Evolutionary conservation across 495 filamentous ascomycete species (phyloP).

Genomic region (Parathielavia hyrcaniae): DNA sequence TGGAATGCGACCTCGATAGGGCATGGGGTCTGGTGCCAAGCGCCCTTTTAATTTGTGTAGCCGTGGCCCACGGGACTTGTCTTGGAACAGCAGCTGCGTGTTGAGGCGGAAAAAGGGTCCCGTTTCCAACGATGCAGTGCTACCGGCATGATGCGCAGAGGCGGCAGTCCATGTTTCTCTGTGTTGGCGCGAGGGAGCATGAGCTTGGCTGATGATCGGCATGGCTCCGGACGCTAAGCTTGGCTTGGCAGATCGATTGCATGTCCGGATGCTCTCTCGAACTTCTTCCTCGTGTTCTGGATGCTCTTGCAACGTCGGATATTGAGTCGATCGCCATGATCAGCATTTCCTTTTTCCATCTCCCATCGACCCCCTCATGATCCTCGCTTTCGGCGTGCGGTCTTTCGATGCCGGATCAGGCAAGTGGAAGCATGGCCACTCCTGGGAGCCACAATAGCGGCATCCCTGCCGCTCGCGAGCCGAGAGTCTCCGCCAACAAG

Average conservation of each 20-base stretch:
- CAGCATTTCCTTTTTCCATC: background rate
- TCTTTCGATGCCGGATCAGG: background rate
- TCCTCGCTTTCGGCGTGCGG: background rate
- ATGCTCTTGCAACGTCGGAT: no score
- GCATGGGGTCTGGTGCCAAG: constrained; percentile 21
- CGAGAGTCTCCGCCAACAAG: background rate
- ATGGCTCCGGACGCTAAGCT: constrained; percentile 6
- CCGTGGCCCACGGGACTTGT: constrained; percentile 17
- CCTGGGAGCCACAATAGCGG: background rate
- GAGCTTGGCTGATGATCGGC: constrained; percentile 4
- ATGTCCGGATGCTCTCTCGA: background rate
- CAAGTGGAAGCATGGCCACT: background rate
- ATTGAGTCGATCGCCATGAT: background rate
- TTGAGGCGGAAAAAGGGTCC: constrained; percentile 1
- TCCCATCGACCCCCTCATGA: background rate
- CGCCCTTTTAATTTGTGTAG: constrained; percentile 24
- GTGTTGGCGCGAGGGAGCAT: background rate
- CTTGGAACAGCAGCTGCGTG: constrained; percentile 14
- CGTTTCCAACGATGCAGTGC: constrained; percentile 5
- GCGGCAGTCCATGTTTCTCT: background rate
- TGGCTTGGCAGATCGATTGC: background rate
- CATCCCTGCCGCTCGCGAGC: background rate
- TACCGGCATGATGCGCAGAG: constrained; percentile 4
- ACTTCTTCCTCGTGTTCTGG: no score
- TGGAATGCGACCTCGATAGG: constrained; percentile 27